phyloP scores from a whole-genome alignment of 345 rosid genomes.

The Mallotus nudiflorus region DNA sequence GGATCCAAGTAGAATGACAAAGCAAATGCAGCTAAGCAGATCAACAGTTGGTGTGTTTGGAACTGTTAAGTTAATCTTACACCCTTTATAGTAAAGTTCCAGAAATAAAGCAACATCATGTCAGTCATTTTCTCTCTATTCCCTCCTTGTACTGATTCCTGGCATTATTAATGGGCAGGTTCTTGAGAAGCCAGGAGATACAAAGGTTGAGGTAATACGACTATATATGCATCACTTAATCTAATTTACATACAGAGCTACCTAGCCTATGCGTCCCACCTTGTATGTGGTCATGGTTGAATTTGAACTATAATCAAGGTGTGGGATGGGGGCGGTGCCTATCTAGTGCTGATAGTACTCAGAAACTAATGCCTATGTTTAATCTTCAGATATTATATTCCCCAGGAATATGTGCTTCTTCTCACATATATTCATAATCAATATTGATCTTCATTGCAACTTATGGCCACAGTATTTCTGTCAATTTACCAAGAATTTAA shows the following conservation, averaged over 20 bases:
- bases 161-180: constrained; percentile 31
- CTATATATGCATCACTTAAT: neutral
- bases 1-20: constrained; percentile 93
- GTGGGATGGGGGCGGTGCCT: neutral
- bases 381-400: too few relatives aligned
- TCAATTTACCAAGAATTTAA: neutral
- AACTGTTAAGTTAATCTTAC: constrained; percentile 47
- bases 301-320: too few relatives aligned
- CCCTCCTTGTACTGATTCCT: constrained; percentile 18
- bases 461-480: neutral
- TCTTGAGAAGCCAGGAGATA: constrained; percentile 24
- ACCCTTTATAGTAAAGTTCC: neutral
- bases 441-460: neutral
- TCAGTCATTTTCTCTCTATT: neutral
- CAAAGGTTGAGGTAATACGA: constrained; percentile 49
- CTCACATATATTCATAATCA: too few relatives aligned
- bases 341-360: too few relatives aligned
- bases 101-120: constrained; percentile 1
- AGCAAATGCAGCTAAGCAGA: constrained; percentile 89
- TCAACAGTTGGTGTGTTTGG: constrained; percentile 70
- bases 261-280: neutral
- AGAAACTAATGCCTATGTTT: too few relatives aligned
- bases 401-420: too few relatives aligned
- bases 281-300: neutral
- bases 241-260: neutral